Percentiles rank a stretch among this genome's conserved stretches.
Conservation (phyloP, 2,329 filamentous ascomycete genomes). For the Stagonosporopsis vannaccii region DNA sequence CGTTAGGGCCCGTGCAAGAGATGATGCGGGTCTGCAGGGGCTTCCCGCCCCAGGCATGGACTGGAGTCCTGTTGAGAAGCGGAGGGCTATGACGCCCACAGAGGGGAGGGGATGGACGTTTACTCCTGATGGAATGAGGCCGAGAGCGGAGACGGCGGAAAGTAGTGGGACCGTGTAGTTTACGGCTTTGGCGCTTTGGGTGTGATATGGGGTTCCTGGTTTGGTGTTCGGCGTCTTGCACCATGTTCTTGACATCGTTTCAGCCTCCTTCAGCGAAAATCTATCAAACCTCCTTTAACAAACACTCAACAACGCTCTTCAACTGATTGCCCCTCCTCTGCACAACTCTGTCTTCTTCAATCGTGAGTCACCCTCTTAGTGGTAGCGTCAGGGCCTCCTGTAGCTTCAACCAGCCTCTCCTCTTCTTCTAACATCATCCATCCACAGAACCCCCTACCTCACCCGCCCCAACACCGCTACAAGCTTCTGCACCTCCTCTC, state of each 20-base stretch:
- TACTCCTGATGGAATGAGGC: conserved; percentile 37
- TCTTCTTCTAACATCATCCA: too few species aligned
- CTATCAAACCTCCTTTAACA: too few species aligned
- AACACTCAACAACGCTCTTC: too few species aligned
- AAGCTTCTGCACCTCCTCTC: conserved; percentile 35
- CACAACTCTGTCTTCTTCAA: too few species aligned
- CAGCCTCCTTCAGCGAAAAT: too few species aligned
- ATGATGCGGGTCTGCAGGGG: conserved; percentile 43
- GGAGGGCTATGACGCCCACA: conserved; percentile 51
- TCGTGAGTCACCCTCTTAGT: too few species aligned
- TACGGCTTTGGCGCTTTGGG: neutral
- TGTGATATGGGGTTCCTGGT: neutral
- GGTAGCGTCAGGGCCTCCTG: too few species aligned
- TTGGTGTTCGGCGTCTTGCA: neutral
- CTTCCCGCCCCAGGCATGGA: conserved; percentile 45
- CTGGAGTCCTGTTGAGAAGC: conserved; percentile 49
- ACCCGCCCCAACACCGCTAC: conserved; percentile 5
- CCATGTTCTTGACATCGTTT: too few species aligned
- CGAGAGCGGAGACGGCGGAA: conserved; percentile 49
- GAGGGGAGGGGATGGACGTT: conserved; percentile 42
- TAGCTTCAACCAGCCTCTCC: too few species aligned
- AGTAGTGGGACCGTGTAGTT: conserved; percentile 43
- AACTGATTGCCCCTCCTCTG: too few species aligned
- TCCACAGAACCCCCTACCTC: neutral
- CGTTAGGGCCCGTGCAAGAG: conserved; percentile 34